phyloP scores from a whole-genome alignment of 768 basidiomycete genomes.

The Kwoniella heveanensis region DNA sequence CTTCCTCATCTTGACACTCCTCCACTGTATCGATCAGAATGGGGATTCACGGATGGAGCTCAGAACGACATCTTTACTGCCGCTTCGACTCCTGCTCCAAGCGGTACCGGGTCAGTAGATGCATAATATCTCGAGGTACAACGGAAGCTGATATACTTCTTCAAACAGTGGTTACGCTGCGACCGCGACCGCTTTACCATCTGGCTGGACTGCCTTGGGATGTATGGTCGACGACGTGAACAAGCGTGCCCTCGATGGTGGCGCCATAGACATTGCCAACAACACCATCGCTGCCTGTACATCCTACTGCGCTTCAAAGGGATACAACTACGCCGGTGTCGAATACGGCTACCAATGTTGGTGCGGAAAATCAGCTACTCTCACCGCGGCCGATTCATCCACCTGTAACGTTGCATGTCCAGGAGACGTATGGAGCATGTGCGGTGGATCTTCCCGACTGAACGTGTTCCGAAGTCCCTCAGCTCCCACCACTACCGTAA shows the following conservation, averaged over 20 bases:
- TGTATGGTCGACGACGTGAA: conserved; percentile 20
- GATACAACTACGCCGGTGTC: conserved; percentile 32
- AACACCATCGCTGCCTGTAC: conserved; percentile 34
- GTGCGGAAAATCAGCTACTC: conserved; percentile 19
- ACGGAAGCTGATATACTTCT: background rate
- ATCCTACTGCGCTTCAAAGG: conserved; percentile 24
- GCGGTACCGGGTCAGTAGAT: background rate
- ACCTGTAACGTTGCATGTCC: conserved; percentile 32
- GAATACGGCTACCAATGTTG: conserved; percentile 30
- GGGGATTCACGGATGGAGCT: conserved; percentile 71
- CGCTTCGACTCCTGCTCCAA: conserved; percentile 11
- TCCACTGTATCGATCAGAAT: conserved; percentile 65
- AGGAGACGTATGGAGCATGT: conserved; percentile 22
- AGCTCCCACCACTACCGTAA: conserved; percentile 8
- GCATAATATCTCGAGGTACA: background rate
- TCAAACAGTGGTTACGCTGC: background rate
- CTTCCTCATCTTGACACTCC: conserved; percentile 22
- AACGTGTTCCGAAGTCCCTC: conserved; percentile 20
- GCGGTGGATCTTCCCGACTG: conserved; percentile 23
- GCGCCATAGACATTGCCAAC: conserved; percentile 17
- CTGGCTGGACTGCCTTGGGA: conserved; percentile 20
- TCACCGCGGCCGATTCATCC: conserved; percentile 6
- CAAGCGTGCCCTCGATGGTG: conserved; percentile 35
- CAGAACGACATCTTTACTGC: conserved; percentile 69
- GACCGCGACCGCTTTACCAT: conserved; percentile 16